These are phyloP conservation scores for Saksenaea vasiformis DNA, from an alignment of 371 early-diverging fungal genomes.

Conservation along the genomic window DNA sequence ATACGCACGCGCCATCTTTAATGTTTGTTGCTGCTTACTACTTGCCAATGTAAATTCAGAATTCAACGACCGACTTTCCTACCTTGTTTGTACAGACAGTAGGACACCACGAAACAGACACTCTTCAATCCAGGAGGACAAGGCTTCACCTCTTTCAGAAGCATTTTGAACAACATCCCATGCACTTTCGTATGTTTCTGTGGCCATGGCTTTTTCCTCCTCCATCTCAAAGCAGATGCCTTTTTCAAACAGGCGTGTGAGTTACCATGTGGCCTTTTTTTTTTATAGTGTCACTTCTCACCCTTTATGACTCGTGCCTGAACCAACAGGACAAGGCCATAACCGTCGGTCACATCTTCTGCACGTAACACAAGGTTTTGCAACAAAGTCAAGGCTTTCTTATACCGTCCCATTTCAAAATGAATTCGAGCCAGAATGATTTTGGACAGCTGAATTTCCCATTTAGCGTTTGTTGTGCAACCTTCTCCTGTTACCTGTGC, in stretches of 20 bases:
- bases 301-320: slow-evolving; percentile 60
- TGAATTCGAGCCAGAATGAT: slow-evolving; percentile 44
- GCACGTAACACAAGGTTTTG: slow-evolving; percentile 29
- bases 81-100: slow-evolving; percentile 54
- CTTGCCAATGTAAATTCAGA: neutral
- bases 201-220: slow-evolving; percentile 48
- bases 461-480: neutral
- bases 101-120: slow-evolving; percentile 66
- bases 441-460: slow-evolving; percentile 28
- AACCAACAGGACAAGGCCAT: slow-evolving; percentile 55
- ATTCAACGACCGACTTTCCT: slow-evolving; percentile 12
- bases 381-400: slow-evolving; percentile 37
- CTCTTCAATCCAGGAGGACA: slow-evolving; percentile 68
- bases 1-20: slow-evolving; percentile 38
- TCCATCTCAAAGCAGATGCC: slow-evolving; percentile 55
- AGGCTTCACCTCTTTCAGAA: slow-evolving; percentile 35
- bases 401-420: slow-evolving; percentile 34
- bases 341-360: slow-evolving; percentile 49
- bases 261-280: neutral
- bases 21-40: slow-evolving; percentile 19
- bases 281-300: neutral
- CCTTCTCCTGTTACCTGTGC: slow-evolving; percentile 25
- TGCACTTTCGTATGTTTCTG: slow-evolving; percentile 57
- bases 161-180: slow-evolving; percentile 45
- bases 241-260: slow-evolving; percentile 7